These are phyloP conservation scores for Capniomyces stellatus DNA, from an alignment of 371 early-diverging fungal genomes.

Conservation along the genomic window DNA sequence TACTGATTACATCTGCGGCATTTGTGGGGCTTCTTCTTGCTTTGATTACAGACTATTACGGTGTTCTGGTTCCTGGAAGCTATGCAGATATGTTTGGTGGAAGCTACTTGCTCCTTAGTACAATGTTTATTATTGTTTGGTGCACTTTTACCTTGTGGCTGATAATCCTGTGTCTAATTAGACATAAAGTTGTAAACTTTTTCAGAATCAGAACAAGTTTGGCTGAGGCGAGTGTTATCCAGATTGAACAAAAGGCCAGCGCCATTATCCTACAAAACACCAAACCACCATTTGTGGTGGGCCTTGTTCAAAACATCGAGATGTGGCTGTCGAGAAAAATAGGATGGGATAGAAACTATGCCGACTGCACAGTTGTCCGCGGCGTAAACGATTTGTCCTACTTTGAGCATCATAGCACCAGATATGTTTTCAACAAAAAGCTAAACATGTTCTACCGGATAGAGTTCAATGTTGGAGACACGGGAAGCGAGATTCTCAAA, in stretches of 20 bases:
- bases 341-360: constrained; percentile 5
- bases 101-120: not conserved
- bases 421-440: constrained; percentile 33
- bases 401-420: constrained; percentile 52
- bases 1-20: too few species aligned
- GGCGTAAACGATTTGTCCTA: not conserved
- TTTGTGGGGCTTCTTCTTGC: too few species aligned
- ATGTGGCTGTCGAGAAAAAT: constrained; percentile 31
- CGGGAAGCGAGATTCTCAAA: constrained; percentile 28
- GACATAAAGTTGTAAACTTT: not conserved
- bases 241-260: constrained; percentile 4
- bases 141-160: not conserved
- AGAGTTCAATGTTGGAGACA: constrained; percentile 32
- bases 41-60: too few species aligned
- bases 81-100: not conserved
- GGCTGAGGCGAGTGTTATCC: constrained; percentile 6
- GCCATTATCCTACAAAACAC: constrained; percentile 32
- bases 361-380: not conserved
- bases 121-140: not conserved
- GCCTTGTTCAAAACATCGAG: constrained; percentile 34
- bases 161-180: not conserved
- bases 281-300: constrained; percentile 34
- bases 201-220: not conserved
- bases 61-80: too few species aligned
- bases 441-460: constrained; percentile 32